Evolutionary conservation across 2,329 filamentous ascomycete species (phyloP).

Genomic region (Cercospora berteroae): DNA sequence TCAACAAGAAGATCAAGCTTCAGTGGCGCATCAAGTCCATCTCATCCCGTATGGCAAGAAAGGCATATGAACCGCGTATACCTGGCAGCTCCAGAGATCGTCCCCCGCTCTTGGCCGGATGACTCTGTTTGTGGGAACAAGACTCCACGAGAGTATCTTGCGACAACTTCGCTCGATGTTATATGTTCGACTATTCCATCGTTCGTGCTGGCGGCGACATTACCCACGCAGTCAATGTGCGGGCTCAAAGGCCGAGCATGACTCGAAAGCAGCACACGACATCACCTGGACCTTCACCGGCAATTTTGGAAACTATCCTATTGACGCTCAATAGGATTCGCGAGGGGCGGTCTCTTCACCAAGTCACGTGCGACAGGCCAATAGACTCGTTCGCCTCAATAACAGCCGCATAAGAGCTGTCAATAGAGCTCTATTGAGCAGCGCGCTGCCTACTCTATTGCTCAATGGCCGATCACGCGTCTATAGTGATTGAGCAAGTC

Average conservation of each 20-base stretch:
- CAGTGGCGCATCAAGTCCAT: not conserved
- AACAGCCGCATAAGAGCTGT: not conserved
- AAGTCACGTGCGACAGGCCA: not conserved
- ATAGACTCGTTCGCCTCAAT: not conserved
- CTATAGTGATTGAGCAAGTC: not conserved
- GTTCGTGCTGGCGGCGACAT: not conserved
- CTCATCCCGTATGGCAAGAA: not conserved
- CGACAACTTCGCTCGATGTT: not conserved
- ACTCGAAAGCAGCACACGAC: not conserved
- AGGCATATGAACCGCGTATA: not conserved
- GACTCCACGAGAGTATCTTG: not conserved
- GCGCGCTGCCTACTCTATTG: not conserved
- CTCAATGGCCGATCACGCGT: not conserved
- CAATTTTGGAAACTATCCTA: not conserved
- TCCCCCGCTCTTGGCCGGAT: not conserved
- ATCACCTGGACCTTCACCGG: not conserved
- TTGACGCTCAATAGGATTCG: not conserved
- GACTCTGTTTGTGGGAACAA: not conserved
- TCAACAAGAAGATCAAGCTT: not conserved
- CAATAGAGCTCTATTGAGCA: constrained; percentile 7
- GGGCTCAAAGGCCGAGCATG: not conserved
- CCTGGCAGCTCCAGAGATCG: not conserved
- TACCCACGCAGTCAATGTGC: not conserved
- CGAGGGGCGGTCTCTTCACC: not conserved
- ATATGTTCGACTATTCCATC: not conserved